These are phyloP conservation scores for Malassezia furfur DNA, from an alignment of 1,284 basidiomycete genomes.

Conservation along the genomic window DNA sequence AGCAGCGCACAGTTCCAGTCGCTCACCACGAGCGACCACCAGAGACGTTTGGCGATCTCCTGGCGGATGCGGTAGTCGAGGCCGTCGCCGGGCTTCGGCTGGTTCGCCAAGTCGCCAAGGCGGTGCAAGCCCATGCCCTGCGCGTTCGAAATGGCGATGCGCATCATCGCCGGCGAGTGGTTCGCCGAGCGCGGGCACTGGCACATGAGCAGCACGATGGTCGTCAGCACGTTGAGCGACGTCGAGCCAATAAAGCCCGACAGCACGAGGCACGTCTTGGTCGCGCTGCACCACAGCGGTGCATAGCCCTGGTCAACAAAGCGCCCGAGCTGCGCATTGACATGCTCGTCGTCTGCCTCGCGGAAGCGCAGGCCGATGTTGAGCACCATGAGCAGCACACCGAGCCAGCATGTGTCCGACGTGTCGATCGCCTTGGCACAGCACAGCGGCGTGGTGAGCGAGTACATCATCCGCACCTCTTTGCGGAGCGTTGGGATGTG, in stretches of 20 bases:
- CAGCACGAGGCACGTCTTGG: constrained; percentile 33
- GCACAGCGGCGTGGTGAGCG: constrained; percentile 29
- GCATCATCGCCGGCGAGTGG: constrained; percentile 20
- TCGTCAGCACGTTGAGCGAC: constrained; percentile 34
- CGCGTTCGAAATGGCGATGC: constrained; percentile 40
- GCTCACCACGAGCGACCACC: constrained; percentile 38
- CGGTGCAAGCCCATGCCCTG: constrained; percentile 41
- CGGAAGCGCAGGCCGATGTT: constrained; percentile 34
- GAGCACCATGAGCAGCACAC: constrained; percentile 34
- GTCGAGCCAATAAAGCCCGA: constrained; percentile 31
- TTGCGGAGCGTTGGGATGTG: constrained; percentile 30
- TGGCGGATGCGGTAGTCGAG: constrained; percentile 27
- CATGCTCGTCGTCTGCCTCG: not conserved
- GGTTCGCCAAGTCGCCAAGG: constrained; percentile 34
- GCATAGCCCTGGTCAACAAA: constrained; percentile 5
- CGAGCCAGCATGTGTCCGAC: constrained; percentile 41
- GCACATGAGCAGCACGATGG: constrained; percentile 29
- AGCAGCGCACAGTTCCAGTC: constrained; percentile 26
- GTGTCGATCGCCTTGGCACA: constrained; percentile 36
- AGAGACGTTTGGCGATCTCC: constrained; percentile 42
- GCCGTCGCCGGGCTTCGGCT: constrained; percentile 24
- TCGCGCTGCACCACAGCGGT: constrained; percentile 36
- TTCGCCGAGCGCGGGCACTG: constrained; percentile 20
- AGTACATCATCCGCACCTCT: constrained; percentile 37
- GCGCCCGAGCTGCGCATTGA: not conserved